Evolutionary conservation across 495 filamentous ascomycete species (phyloP).

Genomic region (Penicillium chermesinum): DNA sequence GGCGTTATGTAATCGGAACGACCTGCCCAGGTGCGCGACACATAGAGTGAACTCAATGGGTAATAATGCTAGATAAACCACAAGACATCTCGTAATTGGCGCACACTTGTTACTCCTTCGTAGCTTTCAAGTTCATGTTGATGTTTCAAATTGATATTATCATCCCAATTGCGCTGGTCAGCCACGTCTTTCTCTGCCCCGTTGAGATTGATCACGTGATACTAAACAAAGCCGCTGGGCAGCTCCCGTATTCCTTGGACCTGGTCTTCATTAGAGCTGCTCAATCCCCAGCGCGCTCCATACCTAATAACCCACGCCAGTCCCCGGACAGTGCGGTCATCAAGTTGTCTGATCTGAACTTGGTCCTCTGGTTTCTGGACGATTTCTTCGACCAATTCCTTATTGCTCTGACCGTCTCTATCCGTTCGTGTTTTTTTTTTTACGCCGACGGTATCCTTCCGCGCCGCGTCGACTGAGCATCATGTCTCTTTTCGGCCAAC

Average conservation of each 20-base stretch:
- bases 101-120: too few species aligned
- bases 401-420: background rate
- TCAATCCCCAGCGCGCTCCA: slow-evolving; percentile 17
- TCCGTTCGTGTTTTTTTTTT: slow-evolving; percentile 18
- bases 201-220: slow-evolving; percentile 23
- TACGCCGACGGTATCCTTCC: slow-evolving; percentile 10
- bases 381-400: background rate
- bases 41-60: too few species aligned
- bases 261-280: slow-evolving; percentile 18
- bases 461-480: slow-evolving; percentile 5
- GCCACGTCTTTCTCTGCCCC: background rate
- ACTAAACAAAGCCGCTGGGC: slow-evolving; percentile 19
- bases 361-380: background rate
- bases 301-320: slow-evolving; percentile 7
- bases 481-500: slow-evolving; percentile 43
- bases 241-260: slow-evolving; percentile 20
- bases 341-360: background rate
- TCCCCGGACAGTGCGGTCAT: slow-evolving; percentile 10
- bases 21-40: background rate
- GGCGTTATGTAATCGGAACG: slow-evolving; percentile 15
- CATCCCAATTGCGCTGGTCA: background rate
- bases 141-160: background rate
- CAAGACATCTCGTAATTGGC: too few species aligned
- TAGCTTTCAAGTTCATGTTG: too few species aligned
- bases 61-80: too few species aligned